These are phyloP conservation scores for Starmerella vaccinii DNA, from an alignment of 805 yeast species.

Conservation along the genomic window DNA sequence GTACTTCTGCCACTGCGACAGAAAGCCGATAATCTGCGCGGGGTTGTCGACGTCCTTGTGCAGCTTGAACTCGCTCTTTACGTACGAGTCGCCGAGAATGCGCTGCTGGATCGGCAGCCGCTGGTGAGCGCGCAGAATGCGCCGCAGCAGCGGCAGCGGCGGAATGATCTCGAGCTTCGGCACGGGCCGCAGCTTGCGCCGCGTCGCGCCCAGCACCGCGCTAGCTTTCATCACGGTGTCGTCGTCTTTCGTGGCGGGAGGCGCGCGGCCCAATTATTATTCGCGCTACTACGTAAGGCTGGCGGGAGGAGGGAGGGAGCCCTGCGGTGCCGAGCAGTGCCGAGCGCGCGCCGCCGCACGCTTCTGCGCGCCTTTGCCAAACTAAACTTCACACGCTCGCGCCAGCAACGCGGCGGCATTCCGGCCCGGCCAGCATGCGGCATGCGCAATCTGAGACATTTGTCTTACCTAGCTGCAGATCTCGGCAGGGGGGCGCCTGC, in stretches of 20 bases:
- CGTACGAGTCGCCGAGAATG: conserved; percentile 79
- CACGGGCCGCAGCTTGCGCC: conserved; percentile 20
- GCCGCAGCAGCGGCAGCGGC: conserved; percentile 67
- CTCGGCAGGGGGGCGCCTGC: no score
- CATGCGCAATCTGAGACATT: no score
- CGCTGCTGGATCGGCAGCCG: conserved; percentile 52
- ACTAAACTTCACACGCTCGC: no score
- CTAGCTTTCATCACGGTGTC: conserved; percentile 8
- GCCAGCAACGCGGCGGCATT: no score
- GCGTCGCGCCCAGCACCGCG: conserved; percentile 16
- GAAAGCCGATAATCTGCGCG: conserved; percentile 82
- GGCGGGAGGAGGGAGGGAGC: background rate
- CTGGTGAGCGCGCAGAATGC: conserved; percentile 74
- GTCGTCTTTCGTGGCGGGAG: no score
- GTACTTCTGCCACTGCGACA: conserved; percentile 78
- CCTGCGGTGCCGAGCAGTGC: no score
- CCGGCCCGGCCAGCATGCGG: no score
- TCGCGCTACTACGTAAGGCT: conserved; percentile 3
- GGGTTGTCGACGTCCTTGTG: conserved; percentile 81
- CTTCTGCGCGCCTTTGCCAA: no score
- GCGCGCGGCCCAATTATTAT: background rate
- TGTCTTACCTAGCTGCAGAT: no score
- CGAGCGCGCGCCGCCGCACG: no score
- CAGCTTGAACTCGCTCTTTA: conserved; percentile 76
- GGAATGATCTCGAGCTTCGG: conserved; percentile 45